These are phyloP conservation scores for Allodekkera sacchari DNA, from an alignment of 805 yeast species.

Conservation along the genomic window DNA sequence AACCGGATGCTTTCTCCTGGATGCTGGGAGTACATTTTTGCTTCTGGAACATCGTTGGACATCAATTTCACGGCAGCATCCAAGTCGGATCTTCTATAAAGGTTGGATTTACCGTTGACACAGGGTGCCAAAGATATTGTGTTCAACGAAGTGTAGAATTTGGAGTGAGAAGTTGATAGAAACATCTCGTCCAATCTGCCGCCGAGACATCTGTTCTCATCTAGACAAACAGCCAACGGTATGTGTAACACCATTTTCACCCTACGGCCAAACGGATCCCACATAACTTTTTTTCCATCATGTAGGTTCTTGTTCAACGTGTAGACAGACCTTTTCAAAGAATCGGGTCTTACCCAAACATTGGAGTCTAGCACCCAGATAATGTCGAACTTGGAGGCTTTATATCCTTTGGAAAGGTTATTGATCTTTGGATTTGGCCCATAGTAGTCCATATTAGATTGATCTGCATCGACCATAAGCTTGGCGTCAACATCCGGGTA, in stretches of 20 bases:
- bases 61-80: constrained; percentile 45
- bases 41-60: constrained; percentile 9
- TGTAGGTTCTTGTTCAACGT: constrained; percentile 41
- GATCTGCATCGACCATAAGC: constrained; percentile 41
- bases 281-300: constrained; percentile 32
- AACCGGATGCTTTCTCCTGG: constrained; percentile 47
- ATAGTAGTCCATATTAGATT: constrained; percentile 33
- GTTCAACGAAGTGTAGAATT: constrained; percentile 75
- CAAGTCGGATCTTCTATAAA: constrained; percentile 61
- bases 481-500: constrained; percentile 53
- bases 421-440: constrained; percentile 91
- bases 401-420: constrained; percentile 76
- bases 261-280: constrained; percentile 24
- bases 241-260: constrained; percentile 74
- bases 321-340: constrained; percentile 55
- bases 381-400: constrained; percentile 58
- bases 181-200: constrained; percentile 79
- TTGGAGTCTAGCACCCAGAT: constrained; percentile 84
- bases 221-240: constrained; percentile 48
- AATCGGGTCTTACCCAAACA: constrained; percentile 65
- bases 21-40: constrained; percentile 18
- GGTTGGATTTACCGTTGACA: constrained; percentile 82
- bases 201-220: constrained; percentile 32
- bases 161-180: constrained; percentile 73
- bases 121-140: constrained; percentile 74